These are phyloP conservation scores for Leucoagaricus sp. DNA, from an alignment of 1,284 basidiomycete species.

Conservation along the genomic window DNA sequence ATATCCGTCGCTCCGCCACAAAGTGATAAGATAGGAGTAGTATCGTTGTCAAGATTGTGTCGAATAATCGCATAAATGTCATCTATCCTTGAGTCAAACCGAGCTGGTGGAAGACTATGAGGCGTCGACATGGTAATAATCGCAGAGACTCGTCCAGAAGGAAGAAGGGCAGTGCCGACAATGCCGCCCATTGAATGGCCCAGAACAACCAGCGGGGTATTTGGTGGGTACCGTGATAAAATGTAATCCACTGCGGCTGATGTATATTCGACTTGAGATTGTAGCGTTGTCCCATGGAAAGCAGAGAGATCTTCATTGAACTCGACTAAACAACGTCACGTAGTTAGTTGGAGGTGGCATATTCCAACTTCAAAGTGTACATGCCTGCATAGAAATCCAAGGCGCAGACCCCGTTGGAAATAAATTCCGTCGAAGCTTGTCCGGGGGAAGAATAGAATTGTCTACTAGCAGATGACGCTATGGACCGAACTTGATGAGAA, in stretches of 20 bases:
- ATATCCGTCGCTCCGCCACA: slow-evolving; percentile 93
- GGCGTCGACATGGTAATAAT: slow-evolving; percentile 96
- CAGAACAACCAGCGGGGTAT: slow-evolving; percentile 73
- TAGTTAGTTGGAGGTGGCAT: neutral
- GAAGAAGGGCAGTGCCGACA: slow-evolving; percentile 77
- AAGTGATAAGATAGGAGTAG: slow-evolving; percentile 78
- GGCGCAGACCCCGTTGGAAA: slow-evolving; percentile 46
- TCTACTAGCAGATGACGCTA: slow-evolving; percentile 86
- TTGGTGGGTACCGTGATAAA: slow-evolving; percentile 69
- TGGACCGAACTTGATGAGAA: slow-evolving; percentile 91
- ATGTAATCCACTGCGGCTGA: slow-evolving; percentile 77
- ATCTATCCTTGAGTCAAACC: slow-evolving; percentile 83
- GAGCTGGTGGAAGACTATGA: slow-evolving; percentile 85
- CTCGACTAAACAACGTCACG: slow-evolving; percentile 62
- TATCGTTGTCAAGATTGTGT: slow-evolving; percentile 36
- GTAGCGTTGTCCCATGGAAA: slow-evolving; percentile 88
- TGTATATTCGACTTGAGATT: slow-evolving; percentile 82
- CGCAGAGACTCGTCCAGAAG: slow-evolving; percentile 65
- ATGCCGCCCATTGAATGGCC: slow-evolving; percentile 99
- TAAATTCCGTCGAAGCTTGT: slow-evolving; percentile 52
- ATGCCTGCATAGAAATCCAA: slow-evolving; percentile 87
- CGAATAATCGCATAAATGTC: slow-evolving; percentile 61
- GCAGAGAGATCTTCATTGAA: slow-evolving; percentile 98
- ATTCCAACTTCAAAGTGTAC: slow-evolving; percentile 4
- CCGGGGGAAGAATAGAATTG: slow-evolving; percentile 73